Evolutionary conservation across 176 grass and related monocot genomes (phyloP).

Genomic region (Paspalum notatum): DNA sequence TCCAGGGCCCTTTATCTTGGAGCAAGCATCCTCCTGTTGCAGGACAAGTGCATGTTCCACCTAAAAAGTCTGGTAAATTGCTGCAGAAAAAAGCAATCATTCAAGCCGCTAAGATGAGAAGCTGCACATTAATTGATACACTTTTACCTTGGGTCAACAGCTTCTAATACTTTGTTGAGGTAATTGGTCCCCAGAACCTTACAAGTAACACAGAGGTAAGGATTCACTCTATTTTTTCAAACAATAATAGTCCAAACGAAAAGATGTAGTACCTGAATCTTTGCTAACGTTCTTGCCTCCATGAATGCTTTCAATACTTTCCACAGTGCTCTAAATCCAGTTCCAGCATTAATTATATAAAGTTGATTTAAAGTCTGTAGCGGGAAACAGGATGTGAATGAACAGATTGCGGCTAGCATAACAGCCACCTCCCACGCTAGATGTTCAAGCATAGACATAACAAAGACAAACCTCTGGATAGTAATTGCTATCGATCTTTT

Average conservation of each 20-base stretch:
- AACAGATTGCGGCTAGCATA: slow-evolving; percentile 32
- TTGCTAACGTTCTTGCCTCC: slow-evolving; percentile 75
- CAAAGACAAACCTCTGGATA: slow-evolving; percentile 82
- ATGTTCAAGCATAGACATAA: slow-evolving; percentile 13
- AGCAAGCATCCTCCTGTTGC: slow-evolving; percentile 72
- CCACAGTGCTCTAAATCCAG: slow-evolving; percentile 93
- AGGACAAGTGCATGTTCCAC: slow-evolving; percentile 82
- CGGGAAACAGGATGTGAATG: slow-evolving; percentile 29
- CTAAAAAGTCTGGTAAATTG: slow-evolving; percentile 89
- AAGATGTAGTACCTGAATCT: slow-evolving; percentile 75
- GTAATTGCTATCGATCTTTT: slow-evolving; percentile 95
- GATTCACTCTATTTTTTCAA: slow-evolving; percentile 34
- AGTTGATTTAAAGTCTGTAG: slow-evolving; percentile 87
- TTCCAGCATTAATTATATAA: slow-evolving; percentile 96
- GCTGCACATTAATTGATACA: slow-evolving; percentile 14
- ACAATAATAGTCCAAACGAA: slow-evolving; percentile 26
- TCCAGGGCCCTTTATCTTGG: slow-evolving; percentile 95
- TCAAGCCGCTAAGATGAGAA: slow-evolving; percentile 35
- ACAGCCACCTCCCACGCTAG: not conserved
- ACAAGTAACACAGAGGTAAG: slow-evolving; percentile 29
- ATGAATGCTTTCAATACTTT: slow-evolving; percentile 82
- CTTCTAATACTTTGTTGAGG: slow-evolving; percentile 65
- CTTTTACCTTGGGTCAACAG: slow-evolving; percentile 80
- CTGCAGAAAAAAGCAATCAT: slow-evolving; percentile 54
- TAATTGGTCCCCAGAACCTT: slow-evolving; percentile 86